Conservation (phyloP, 148 eudicot species). For the Diospyros kaki region DNA sequence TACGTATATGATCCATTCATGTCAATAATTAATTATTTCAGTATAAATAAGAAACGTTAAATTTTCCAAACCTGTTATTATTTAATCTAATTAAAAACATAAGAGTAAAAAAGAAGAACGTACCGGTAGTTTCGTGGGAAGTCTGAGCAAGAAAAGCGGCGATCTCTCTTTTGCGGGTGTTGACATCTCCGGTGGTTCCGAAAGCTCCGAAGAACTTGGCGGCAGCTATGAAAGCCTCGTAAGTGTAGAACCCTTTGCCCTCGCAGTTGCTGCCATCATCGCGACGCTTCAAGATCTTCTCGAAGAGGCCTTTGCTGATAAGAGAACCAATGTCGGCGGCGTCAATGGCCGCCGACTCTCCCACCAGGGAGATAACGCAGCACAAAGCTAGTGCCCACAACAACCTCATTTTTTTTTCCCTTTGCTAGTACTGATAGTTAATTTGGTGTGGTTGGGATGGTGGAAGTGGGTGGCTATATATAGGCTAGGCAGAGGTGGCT, state of each 20-base stretch:
- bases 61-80: no score
- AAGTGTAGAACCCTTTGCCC: constrained; percentile 44
- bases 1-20: background rate
- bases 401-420: no score
- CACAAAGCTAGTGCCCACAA: background rate
- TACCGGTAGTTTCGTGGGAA: constrained; percentile 62
- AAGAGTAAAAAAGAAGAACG: no score
- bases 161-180: constrained; percentile 37
- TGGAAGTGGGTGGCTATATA: no score
- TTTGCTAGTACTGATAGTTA: no score
- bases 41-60: no score
- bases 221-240: constrained; percentile 42
- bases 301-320: constrained; percentile 23
- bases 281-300: constrained; percentile 41
- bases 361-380: background rate
- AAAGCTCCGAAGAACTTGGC: constrained; percentile 35
- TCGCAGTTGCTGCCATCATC: constrained; percentile 30
- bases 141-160: constrained; percentile 58
- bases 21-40: no score
- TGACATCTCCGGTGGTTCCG: constrained; percentile 34
- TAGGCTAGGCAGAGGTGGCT: no score
- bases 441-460: no score
- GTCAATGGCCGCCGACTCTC: background rate
- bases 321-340: constrained; percentile 20
- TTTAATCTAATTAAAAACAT: no score